Evolutionary conservation across 129 eudicot genomes (phyloP).

Genomic region (sunflower (Helianthus annuus)): DNA sequence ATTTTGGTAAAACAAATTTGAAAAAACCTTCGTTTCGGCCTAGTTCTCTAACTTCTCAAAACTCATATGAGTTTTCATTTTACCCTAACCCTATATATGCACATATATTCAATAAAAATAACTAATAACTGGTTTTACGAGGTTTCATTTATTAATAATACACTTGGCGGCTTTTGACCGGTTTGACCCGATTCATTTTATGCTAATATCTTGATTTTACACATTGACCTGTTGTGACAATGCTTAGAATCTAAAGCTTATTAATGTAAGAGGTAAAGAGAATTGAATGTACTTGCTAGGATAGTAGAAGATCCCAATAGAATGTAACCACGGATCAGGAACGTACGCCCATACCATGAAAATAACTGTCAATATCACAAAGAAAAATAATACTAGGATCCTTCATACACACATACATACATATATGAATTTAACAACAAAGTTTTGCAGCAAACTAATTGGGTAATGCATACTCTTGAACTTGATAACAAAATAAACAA

Average conservation of each 20-base stretch:
- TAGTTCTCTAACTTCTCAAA: too few species aligned
- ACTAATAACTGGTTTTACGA: not conserved
- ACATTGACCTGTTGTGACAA: not conserved
- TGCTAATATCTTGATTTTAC: not conserved
- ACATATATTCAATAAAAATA: not conserved
- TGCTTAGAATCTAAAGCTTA: slow-evolving; percentile 3
- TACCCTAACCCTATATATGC: too few species aligned
- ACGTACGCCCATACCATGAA: slow-evolving; percentile 86
- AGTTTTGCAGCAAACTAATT: not conserved
- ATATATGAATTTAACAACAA: not conserved
- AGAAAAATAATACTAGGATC: slow-evolving; percentile 9
- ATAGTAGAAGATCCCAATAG: slow-evolving; percentile 80
- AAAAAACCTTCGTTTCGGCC: too few species aligned
- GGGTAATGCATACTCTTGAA: slow-evolving; percentile 3
- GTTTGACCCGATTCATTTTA: slow-evolving; percentile 3
- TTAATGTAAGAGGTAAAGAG: not conserved
- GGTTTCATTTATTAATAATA: not conserved
- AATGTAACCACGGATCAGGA: slow-evolving; percentile 89
- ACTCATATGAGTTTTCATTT: too few species aligned
- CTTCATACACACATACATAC: not conserved
- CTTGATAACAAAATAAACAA: not conserved
- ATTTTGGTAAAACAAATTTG: too few species aligned
- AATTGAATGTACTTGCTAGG: slow-evolving; percentile 73
- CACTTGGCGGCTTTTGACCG: not conserved
- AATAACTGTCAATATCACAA: slow-evolving; percentile 48